Evolutionary conservation across 1,139 yeast genomes (phyloP).

Genomic region (Hyphopichia fennica): DNA sequence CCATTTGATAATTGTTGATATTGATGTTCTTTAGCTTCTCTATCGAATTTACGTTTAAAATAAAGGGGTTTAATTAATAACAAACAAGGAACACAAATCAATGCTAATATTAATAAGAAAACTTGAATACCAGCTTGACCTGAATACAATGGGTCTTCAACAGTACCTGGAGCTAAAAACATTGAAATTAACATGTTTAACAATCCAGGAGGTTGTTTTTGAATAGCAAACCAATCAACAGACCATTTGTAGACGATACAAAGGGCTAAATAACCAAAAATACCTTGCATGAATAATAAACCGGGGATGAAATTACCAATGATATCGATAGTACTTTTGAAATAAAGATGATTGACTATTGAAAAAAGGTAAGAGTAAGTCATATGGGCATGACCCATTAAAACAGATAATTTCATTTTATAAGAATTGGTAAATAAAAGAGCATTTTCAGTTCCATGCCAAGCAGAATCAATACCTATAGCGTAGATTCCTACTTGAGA

Average conservation of each 20-base stretch:
- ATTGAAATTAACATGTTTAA: conserved; percentile 93
- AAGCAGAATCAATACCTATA: conserved; percentile 87
- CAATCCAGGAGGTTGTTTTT: conserved; percentile 84
- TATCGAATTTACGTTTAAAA: conserved; percentile 43
- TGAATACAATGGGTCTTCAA: conserved; percentile 78
- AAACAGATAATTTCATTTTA: conserved; percentile 91
- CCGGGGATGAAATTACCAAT: conserved; percentile 95
- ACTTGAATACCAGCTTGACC: conserved; percentile 85
- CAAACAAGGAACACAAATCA: conserved; percentile 94
- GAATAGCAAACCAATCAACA: conserved; percentile 81
- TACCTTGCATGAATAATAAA: conserved; percentile 89
- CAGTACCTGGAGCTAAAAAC: conserved; percentile 90
- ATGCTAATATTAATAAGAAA: conserved; percentile 69
- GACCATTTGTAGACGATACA: conserved; percentile 93
- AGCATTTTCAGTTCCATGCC: conserved; percentile 97
- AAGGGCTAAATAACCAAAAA: conserved; percentile 85
- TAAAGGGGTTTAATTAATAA: conserved; percentile 84
- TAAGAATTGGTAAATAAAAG: conserved; percentile 88
- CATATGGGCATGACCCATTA: conserved; percentile 97
- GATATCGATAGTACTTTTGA: conserved; percentile 77
- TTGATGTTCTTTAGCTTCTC: conserved; percentile 37
- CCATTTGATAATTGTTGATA: conserved; percentile 26
- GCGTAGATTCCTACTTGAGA: conserved; percentile 63
- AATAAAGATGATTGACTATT: conserved; percentile 73
- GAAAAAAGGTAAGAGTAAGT: conserved; percentile 85